Evolutionary conservation across 192 early-diverging fungal species (phyloP), one percentile per base, ranked within the genome.

Genomic region (Linderina pennispora): DNA sequence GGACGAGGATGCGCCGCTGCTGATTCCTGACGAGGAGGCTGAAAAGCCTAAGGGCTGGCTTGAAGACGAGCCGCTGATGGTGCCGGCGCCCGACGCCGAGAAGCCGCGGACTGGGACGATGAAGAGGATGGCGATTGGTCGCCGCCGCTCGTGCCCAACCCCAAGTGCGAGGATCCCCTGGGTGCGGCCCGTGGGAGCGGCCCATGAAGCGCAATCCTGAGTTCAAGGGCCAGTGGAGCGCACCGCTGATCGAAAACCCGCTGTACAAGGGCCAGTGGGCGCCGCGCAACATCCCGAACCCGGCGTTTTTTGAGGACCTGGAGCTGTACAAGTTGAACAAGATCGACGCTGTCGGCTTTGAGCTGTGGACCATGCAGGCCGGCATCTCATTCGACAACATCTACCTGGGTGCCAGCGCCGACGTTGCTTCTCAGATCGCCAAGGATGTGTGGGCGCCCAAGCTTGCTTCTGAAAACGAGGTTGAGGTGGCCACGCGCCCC

Each of bases 111-210:
- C 49, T 95, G 92, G 92, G 81, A 85, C 63, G 87, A 89, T 17
- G 90, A 91, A 37, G 90, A 92, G 65, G 91, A 95, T 59, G 92
- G 92, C 37, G 92, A 93, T 52, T 95, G 89, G 88, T 59, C 83
- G 33, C 74, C 90, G 5, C 85, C 85, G 16, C 61, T 76, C 38
- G 54, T 92, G 15, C 50, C 83, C 21, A 94, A 92, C 67, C 90
- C 90, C 48, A 86, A 82, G 53, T 92, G 89, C 63, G 79, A 65
- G 23, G 76, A 80, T 14, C 80, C 63, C 0, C 63, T 42, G 77
- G 81, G 23, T 95, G 92, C 55, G 92, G 92, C 20, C 52, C 77
- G 38, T 95, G 92, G 92, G 69, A 66, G 41, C 66, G 77, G 37
- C 89, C 92, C n/a, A 75, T 67, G 56, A 90, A 81, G 56, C 73